Percentiles rank a stretch among this genome's conserved stretches.
These are phyloP conservation scores for Nasturtium officinale DNA, from an alignment of 345 rosid species.

Conservation along the genomic window DNA sequence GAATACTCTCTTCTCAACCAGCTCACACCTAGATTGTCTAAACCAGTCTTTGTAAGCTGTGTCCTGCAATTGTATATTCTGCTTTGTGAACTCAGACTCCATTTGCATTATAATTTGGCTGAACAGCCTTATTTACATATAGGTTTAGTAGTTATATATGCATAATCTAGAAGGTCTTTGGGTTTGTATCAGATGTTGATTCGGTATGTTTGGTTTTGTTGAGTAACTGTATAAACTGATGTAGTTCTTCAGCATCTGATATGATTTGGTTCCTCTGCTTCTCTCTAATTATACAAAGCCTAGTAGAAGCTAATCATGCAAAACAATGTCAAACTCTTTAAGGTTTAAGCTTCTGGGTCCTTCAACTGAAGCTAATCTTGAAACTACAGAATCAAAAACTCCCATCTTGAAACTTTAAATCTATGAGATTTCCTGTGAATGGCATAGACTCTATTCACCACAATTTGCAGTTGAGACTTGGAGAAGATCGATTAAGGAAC, in stretches of 20 bases:
- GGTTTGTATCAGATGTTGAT: slow-evolving; percentile 17
- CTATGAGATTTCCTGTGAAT: neutral
- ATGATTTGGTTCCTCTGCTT: slow-evolving; percentile 24
- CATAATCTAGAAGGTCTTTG: neutral
- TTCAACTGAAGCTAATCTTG: neutral
- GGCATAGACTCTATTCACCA: neutral
- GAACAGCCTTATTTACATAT: neutral
- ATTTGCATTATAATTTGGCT: slow-evolving; percentile 13
- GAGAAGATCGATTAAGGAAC: neutral
- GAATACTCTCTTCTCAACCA: slow-evolving; percentile 52
- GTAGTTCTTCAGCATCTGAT: neutral
- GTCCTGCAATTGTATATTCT: slow-evolving; percentile 27
- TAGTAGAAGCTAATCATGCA: neutral
- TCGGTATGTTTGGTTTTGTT: slow-evolving; percentile 19
- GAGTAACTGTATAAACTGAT: slow-evolving; percentile 7
- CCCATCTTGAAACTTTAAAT: neutral
- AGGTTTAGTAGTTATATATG: slow-evolving; percentile 16
- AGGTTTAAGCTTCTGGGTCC: neutral
- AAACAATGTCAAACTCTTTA: neutral
- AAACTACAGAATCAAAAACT: neutral
- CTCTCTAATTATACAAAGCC: neutral
- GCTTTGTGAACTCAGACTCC: neutral
- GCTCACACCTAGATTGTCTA: slow-evolving; percentile 48
- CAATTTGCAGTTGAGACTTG: neutral
- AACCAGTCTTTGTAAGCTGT: slow-evolving; percentile 1